These are phyloP conservation scores for Balakata baccata DNA, from an alignment of 345 rosid genomes.

Conservation along the genomic window DNA sequence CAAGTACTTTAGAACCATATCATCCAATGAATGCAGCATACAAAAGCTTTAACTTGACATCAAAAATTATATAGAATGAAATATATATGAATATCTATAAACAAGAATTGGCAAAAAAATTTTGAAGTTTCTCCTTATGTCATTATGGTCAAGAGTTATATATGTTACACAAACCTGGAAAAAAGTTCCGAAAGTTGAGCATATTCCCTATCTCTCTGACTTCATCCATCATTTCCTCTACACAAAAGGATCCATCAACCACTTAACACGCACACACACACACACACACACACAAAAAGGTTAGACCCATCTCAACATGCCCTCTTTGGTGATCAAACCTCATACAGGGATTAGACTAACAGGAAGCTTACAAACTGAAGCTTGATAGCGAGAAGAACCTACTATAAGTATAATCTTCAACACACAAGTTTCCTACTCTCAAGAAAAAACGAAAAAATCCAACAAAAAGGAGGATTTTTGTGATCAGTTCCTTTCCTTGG, in stretches of 20 bases:
- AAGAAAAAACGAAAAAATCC: constrained; percentile 4
- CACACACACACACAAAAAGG: too few relatives aligned
- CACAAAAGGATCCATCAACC: constrained; percentile 8
- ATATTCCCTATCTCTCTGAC: background rate
- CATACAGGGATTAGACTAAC: constrained; percentile 4
- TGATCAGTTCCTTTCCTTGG: constrained; percentile 16
- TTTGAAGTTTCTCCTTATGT: background rate
- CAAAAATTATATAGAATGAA: too few relatives aligned
- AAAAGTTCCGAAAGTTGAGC: constrained; percentile 1
- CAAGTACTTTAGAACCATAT: too few relatives aligned
- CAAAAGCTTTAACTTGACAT: too few relatives aligned
- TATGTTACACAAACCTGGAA: constrained; percentile 8
- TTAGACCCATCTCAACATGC: constrained; percentile 15
- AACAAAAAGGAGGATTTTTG: constrained; percentile 10
- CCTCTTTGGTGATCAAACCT: constrained; percentile 15
- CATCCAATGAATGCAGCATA: too few relatives aligned
- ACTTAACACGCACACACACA: too few relatives aligned
- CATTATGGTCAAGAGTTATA: constrained; percentile 9
- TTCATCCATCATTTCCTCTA: constrained; percentile 19
- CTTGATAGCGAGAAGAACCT: constrained; percentile 14
- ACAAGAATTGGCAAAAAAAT: background rate
- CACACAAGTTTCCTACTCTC: background rate
- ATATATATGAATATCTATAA: background rate
- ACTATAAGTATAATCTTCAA: constrained; percentile 20
- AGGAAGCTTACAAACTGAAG: background rate